Conservation (phyloP, 352 stramenopile genomes). For the Blastocystis sp. region DNA sequence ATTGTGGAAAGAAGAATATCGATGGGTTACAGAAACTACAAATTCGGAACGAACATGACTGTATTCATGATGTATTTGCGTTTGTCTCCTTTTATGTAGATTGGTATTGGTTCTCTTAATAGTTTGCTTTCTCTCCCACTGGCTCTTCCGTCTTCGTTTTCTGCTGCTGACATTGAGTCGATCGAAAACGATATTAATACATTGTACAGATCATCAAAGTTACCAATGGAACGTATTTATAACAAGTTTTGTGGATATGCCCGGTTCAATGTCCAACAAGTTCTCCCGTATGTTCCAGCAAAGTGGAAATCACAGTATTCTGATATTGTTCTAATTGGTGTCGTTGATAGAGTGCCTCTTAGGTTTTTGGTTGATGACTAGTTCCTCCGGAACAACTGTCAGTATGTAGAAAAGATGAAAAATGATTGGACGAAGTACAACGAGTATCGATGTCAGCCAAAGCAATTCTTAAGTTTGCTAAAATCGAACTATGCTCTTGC, state of each 20-base stretch:
- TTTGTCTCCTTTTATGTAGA: background rate
- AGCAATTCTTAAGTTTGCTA: background rate
- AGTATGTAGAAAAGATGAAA: constrained; percentile 12
- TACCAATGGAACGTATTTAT: constrained; percentile 32
- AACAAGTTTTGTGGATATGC: constrained; percentile 29
- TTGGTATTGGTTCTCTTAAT: constrained; percentile 42
- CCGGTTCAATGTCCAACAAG: constrained; percentile 52
- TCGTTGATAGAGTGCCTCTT: background rate
- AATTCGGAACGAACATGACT: constrained; percentile 54
- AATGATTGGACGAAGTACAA: constrained; percentile 47
- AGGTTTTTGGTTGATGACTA: background rate
- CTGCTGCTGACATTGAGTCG: background rate
- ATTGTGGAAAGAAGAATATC: constrained; percentile 37
- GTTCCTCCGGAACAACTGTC: constrained; percentile 26
- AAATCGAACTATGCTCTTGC: constrained; percentile 22
- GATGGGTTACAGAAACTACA: constrained; percentile 50
- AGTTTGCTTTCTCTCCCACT: background rate
- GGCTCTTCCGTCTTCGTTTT: background rate
- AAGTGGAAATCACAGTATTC: constrained; percentile 42
- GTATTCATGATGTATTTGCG: constrained; percentile 18
- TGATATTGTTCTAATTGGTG: constrained; percentile 23
- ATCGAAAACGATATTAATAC: background rate
- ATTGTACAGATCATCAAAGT: background rate
- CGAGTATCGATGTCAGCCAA: constrained; percentile 52
- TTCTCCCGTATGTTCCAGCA: constrained; percentile 33